Percentiles rank a stretch among this genome's conserved stretches.
Evolutionary conservation across 176 grass and related monocot species (phyloP).

Genomic region (Avena insularis): DNA sequence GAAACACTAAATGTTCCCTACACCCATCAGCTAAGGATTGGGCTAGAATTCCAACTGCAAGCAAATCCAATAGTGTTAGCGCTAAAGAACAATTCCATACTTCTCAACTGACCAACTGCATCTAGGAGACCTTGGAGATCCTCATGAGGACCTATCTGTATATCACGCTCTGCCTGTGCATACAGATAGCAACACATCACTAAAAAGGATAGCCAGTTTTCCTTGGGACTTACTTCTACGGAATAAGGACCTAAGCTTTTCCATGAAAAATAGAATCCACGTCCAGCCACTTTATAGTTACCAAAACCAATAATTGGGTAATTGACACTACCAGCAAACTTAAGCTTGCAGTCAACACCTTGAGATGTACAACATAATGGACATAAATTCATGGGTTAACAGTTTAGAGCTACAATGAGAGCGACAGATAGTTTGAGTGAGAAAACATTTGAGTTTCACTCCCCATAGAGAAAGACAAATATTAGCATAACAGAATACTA

Average conservation of each 20-base stretch:
- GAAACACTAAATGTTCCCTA: not conserved
- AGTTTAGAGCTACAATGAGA: too few relatives aligned
- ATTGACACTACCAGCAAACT: not conserved
- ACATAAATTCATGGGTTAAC: too few relatives aligned
- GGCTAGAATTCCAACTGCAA: not conserved
- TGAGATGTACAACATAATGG: not conserved
- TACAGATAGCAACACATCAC: too few relatives aligned
- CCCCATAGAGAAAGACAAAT: too few relatives aligned
- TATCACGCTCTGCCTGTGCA: slow-evolving; percentile 69
- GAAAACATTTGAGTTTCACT: too few relatives aligned
- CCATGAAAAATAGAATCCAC: not conserved
- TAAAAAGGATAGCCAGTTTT: not conserved
- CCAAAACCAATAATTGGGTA: not conserved
- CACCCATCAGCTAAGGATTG: not conserved
- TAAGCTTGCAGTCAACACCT: not conserved
- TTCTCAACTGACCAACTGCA: slow-evolving; percentile 71
- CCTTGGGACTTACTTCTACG: not conserved
- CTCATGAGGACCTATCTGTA: slow-evolving; percentile 75
- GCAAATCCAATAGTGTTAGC: too few relatives aligned
- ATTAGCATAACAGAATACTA: too few relatives aligned
- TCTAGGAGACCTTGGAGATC: slow-evolving; percentile 74
- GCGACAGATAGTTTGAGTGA: too few relatives aligned
- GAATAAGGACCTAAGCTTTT: not conserved
- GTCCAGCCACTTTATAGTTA: not conserved
- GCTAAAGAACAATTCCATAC: slow-evolving; percentile 69